phyloP scores from a whole-genome alignment of 2,329 filamentous ascomycete genomes.

The Fusarium globosum region DNA sequence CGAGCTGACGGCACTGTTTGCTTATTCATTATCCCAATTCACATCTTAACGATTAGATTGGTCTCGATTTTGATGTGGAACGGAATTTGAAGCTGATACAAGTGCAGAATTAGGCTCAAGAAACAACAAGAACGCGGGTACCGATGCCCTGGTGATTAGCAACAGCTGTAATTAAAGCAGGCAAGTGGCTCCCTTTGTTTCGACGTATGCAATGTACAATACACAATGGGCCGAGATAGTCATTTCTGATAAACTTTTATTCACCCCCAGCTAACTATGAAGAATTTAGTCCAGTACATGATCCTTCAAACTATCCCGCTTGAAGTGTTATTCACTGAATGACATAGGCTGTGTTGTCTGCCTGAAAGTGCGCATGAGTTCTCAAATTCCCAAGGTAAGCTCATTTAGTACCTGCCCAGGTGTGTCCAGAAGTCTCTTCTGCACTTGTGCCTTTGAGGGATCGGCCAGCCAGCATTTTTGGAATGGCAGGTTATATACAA shows the following conservation, averaged over 20 bases:
- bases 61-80: not conserved
- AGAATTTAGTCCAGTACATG: slow-evolving; percentile 14
- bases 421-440: not conserved
- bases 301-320: slow-evolving; percentile 1
- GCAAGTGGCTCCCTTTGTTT: not conserved
- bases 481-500: not conserved
- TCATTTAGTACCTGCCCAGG: not conserved
- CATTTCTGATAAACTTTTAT: not conserved
- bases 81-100: slow-evolving; percentile 11
- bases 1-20: not conserved
- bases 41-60: not conserved
- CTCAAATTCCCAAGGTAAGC: slow-evolving; percentile 48
- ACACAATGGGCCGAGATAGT: not conserved
- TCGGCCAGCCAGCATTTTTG: not conserved
- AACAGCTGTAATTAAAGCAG: not conserved
- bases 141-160: not conserved
- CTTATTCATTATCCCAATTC: not conserved
- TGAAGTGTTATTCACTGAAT: slow-evolving; percentile 16
- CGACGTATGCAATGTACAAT: not conserved
- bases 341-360: slow-evolving; percentile 24
- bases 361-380: slow-evolving; percentile 46
- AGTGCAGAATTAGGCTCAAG: slow-evolving; percentile 6
- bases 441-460: not conserved
- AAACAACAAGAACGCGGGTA: not conserved
- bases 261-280: not conserved